Base-by-base conservation (phyloP, 78 protist genomes). In the Paulinella micropora region DNA sequence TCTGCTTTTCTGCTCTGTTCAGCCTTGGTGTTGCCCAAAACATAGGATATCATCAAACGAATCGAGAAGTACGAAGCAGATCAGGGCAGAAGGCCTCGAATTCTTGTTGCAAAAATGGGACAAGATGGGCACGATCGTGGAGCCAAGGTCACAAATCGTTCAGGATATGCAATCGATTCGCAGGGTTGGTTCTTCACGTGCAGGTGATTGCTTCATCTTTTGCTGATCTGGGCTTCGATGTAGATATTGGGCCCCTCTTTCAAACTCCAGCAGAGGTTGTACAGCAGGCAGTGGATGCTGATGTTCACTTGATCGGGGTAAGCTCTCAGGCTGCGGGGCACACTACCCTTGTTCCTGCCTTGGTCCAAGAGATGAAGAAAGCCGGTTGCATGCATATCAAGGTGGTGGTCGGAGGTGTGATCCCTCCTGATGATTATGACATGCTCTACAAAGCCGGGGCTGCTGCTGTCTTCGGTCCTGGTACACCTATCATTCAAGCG, bases 41-140 rank as follows among this genome's bases (percentile, higher is more conserved):
- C n/a, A n/a, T n/a, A 15, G 36, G 15, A 26, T 15, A 15, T 83
- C 36, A 34, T 23, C 86, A 83, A 83, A n/a, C 86, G 86, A 9
- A 34, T 83, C 34, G 34, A 86, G 79, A 29, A 6, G 79, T 86
- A 29, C 15, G 39, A 82, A 0, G 88, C 90, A 83, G 39, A 83
- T 0, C 89, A 93, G 28, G 98, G 98, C 37, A 88, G 98, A 3
- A 95, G 96, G 67, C 98, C 98, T 29, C 92, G 98, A 15, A 94
- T 96, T 32, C 88, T 96, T 36, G 15, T 92, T 96, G 97, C 97
- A 3, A 96, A 97, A 90, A 94, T 97, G 96, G 99, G 99, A 39
- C 91, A 89, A 91, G 99, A 97, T 64, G 99, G 99, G 1, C 99
- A 97, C 89, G 99, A 97, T 81, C 90, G 99, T 6, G 99, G 99